Evolutionary conservation across 148 eudicot genomes (phyloP), one percentile per base, ranked within the genome.

Genomic region (Rheum nobile): DNA sequence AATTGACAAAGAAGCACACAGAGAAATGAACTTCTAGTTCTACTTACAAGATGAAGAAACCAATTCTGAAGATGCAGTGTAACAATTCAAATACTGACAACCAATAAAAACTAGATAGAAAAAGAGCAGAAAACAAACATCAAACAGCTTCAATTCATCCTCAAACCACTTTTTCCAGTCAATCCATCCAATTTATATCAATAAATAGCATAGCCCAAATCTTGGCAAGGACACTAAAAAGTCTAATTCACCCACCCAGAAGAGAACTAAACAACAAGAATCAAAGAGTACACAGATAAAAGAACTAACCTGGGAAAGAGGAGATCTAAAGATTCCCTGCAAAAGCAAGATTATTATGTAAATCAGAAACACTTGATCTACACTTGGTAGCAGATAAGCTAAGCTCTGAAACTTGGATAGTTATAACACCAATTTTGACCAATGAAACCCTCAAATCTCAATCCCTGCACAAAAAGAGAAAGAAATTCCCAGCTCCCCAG

Each of bases 331-430:
- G 65, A 57, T 9, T 59, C 4, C 19, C 35, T 28, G 35, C 67
- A 59, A 59, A 59, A 59, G 67, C 67, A 59, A 59, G 67, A 59
- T 16, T n/a, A n/a, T n/a, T n/a, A n/a, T n/a, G n/a, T n/a, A n/a
- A n/a, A 57, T 10, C 32, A 57, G 24, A 57, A 26, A 14, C 16
- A 65, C 41, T 65, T 65, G 39, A 65, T 65, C 70, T 65, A 16
- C 37, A 12, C 67, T 59, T 65, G 70, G 70, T 16, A 32, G 70
- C n/a, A 31, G 70, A 14, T 61, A 2, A 29, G 38, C 38, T 29
- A 11, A 61, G 68, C 19, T 61, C 68, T 61, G 29, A 55, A 3
- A 55, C 31, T 13, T 29, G 11, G 68, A 32, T 34, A 32, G 10
- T 31, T 16, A 32, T 32, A 65, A 65, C 70, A 31, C 11, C 39